Evolutionary conservation across 768 basidiomycete species (phyloP).

Genomic region (Collybia nuda): DNA sequence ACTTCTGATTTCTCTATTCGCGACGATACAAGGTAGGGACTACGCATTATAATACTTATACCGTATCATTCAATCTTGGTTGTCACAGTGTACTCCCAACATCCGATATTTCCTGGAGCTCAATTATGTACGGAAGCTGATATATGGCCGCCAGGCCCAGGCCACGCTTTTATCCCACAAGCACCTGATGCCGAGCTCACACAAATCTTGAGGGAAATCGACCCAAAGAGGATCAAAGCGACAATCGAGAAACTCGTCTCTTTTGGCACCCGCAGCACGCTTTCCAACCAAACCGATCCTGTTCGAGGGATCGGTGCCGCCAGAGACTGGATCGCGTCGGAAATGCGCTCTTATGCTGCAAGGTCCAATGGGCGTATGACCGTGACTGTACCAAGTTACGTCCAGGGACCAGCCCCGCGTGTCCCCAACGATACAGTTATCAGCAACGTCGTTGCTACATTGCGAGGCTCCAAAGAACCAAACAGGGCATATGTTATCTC

Average conservation of each 20-base stretch:
- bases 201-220: constrained; percentile 45
- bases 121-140: constrained; percentile 3
- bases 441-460: constrained; percentile 51
- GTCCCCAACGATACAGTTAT: constrained; percentile 46
- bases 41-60: neutral
- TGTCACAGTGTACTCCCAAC: constrained; percentile 6
- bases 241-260: constrained; percentile 53
- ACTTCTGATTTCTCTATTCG: neutral
- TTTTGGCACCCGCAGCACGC: constrained; percentile 54
- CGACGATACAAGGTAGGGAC: neutral
- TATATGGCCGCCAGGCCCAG: constrained; percentile 51
- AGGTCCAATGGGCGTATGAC: constrained; percentile 40
- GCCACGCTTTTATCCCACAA: constrained; percentile 39
- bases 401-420: constrained; percentile 33
- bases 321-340: constrained; percentile 51
- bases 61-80: neutral
- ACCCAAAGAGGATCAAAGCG: constrained; percentile 40
- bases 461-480: constrained; percentile 45
- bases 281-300: constrained; percentile 53
- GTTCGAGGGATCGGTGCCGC: constrained; percentile 54
- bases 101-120: neutral
- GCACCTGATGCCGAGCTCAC: constrained; percentile 42
- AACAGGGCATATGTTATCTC: constrained; percentile 53
- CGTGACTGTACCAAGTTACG: constrained; percentile 44
- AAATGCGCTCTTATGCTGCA: constrained; percentile 39